Evolutionary conservation across 768 basidiomycete genomes (phyloP), one percentile per base, ranked within the genome.

Genomic region (Austroboletus festivus): DNA sequence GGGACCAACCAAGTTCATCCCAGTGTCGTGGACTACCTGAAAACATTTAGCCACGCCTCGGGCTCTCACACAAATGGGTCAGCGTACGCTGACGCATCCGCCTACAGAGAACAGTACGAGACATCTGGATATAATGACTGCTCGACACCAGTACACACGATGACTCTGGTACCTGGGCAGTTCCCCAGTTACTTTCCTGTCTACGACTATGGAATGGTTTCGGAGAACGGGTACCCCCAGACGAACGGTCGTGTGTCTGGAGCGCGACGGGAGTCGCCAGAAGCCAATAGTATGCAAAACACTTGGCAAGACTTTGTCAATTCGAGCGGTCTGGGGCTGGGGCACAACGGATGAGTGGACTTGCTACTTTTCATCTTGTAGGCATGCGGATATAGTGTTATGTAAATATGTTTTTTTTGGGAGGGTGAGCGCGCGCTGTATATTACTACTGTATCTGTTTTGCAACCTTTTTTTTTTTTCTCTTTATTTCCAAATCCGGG

Each of bases 161-260:
- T 68, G 55, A 61, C 70, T 30, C 49, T 68, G 15, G 58, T 67
- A 1, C 54, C 66, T 2, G 67, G 67, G 9, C 67, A 60, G 31
- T 80, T 82, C 68, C 86, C 85, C 13, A 79, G 76, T 58, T 88
- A 87, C 57, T 87, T 89, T 74, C 77, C 84, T 1, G 85, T 87
- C 26, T 87, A 84, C 55, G 86, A 87, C 61, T 87, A 88, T 60
- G 77, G 73, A 19, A 67, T 73, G 54, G 68, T 62, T 37, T 46
- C 56, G 35, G 54, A 60, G 55, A 54, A 57, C 34, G 54, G 65
- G 38, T 61, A 65, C 55, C 53, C 77, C 28, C 72, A 78, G 45
- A 57, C 72, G 37, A 71, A 71, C 37, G 71, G 58, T 9, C 63
- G 60, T 70, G 73, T 51, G 63, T 70, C 46, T 65, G 48, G 69